Base-by-base conservation (phyloP, 192 early-diverging fungal genomes). In the Gigaspora rosea region DNA sequence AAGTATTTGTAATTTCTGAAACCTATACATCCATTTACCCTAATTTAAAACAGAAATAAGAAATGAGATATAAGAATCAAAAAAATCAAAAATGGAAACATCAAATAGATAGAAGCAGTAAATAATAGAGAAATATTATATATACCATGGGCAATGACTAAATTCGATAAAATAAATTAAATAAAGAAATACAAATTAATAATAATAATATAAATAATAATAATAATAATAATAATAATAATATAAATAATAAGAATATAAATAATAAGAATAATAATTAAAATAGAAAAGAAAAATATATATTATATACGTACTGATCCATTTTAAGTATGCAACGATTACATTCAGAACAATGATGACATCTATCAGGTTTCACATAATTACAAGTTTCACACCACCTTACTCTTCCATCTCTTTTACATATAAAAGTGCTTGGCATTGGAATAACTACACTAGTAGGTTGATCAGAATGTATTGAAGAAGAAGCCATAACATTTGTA, bases 11-110 rank as follows among this genome's bases (percentile, higher is more conserved):
- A 78, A 57, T 84, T 88, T 36, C 75, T 69, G 67, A 80, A 80
- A 20, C 87, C 87, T 41, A 88, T 84, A 57, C 85, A 88, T 20
- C 84, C 82, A 69, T 84, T 85, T 15, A 86, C 84, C 87, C 86
- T 85, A 61, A 57, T 41, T 73, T 77, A 52, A 80, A 79, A 33
- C 2, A 61, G 36, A 27, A 65, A 58, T 54, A 76, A 1, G 35
- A n/a, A 3, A 61, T 52, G 20, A 49, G 20, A 71, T 32, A 74
- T 12, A 56, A 5, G 4, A 2, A 56, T 56, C 4, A 56, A 18
- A 56, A 56, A 18, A n/a, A n/a, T n/a, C n/a, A n/a, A n/a, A n/a
- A 15, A 56, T 18, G 4, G 27, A 27, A 27, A 27, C 27, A 27
- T 27, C 27, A 56, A 18, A 0, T 5, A 56, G 18, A 1, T 4